These are phyloP conservation scores for Linanthus parryae DNA, from an alignment of 148 eudicot species.

Conservation along the genomic window DNA sequence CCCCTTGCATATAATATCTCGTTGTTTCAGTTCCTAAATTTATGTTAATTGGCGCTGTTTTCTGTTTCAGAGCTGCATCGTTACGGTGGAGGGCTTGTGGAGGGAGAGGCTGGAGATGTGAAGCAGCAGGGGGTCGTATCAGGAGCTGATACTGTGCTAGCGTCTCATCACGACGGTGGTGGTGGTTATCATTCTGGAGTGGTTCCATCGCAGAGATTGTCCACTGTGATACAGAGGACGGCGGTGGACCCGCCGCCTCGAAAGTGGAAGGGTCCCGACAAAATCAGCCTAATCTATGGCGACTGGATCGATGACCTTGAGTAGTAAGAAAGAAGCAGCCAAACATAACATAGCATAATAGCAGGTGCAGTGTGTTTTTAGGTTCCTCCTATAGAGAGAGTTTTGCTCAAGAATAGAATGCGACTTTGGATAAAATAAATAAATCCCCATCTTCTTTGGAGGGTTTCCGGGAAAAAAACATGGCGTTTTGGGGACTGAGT, in stretches of 20 bases:
- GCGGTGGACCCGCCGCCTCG: too few relatives aligned
- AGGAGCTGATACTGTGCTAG: not conserved
- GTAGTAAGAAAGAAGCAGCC: too few relatives aligned
- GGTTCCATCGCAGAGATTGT: conserved; percentile 12
- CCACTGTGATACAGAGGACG: not conserved
- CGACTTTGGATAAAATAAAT: too few relatives aligned
- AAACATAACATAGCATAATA: too few relatives aligned
- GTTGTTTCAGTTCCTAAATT: too few relatives aligned
- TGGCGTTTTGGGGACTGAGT: too few relatives aligned
- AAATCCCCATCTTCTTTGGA: too few relatives aligned
- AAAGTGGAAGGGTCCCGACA: conserved; percentile 13
- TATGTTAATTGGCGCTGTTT: not conserved
- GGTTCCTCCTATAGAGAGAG: too few relatives aligned
- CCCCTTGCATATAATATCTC: too few relatives aligned
- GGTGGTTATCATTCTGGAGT: conserved; percentile 6
- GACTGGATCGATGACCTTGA: conserved; percentile 12
- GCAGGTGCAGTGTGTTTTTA: too few relatives aligned
- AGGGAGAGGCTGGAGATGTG: conserved; percentile 6
- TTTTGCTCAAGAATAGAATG: too few relatives aligned
- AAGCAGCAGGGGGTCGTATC: conserved; percentile 3
- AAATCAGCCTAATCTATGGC: conserved; percentile 11
- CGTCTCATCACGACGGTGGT: conserved; percentile 5
- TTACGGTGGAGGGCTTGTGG: conserved; percentile 11
- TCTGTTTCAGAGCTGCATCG: conserved; percentile 6
- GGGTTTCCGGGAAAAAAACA: too few relatives aligned